Percentiles rank a stretch among this genome's conserved stretches.
Conservation (phyloP, 352 stramenopile genomes). For the Phytopythium aichiense region DNA sequence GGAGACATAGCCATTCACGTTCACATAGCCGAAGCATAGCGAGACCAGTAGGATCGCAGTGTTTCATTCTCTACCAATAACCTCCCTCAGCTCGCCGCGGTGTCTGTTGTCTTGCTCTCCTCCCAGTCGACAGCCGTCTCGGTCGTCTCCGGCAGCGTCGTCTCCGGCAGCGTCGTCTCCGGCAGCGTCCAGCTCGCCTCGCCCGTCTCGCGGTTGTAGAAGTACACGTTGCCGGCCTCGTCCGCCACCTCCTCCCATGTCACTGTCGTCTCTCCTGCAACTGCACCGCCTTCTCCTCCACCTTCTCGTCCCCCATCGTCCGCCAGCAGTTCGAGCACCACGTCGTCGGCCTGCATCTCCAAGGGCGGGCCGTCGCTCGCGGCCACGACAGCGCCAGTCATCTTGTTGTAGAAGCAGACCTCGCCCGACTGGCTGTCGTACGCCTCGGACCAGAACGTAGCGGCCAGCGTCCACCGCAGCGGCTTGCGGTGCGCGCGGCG, state of each 20-base stretch:
- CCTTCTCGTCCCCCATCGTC: slow-evolving; percentile 8
- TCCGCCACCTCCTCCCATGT: slow-evolving; percentile 72
- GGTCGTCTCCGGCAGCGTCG: background rate
- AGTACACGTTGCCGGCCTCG: slow-evolving; percentile 65
- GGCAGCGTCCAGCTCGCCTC: slow-evolving; percentile 56
- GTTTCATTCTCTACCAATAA: too few relatives aligned
- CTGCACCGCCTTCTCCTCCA: background rate
- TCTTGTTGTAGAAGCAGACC: slow-evolving; percentile 69
- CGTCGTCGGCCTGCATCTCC: slow-evolving; percentile 69
- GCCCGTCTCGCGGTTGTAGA: slow-evolving; percentile 52
- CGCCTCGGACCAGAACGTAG: slow-evolving; percentile 70
- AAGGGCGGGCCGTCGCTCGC: slow-evolving; percentile 37
- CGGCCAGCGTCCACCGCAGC: slow-evolving; percentile 48
- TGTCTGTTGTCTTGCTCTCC: too few relatives aligned
- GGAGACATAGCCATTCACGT: too few relatives aligned
- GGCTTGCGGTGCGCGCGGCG: slow-evolving; percentile 33
- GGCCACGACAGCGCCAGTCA: slow-evolving; percentile 58
- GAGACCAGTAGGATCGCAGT: too few relatives aligned
- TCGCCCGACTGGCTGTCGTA: slow-evolving; percentile 59
- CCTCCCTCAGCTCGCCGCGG: too few relatives aligned
- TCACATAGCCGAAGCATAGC: too few relatives aligned
- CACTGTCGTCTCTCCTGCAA: slow-evolving; percentile 9
- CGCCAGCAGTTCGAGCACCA: slow-evolving; percentile 60
- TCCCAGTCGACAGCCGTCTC: background rate
- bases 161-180: too few relatives aligned